Base-by-base conservation (phyloP, 768 basidiomycete species). In the Lyophyllum shimeji region DNA sequence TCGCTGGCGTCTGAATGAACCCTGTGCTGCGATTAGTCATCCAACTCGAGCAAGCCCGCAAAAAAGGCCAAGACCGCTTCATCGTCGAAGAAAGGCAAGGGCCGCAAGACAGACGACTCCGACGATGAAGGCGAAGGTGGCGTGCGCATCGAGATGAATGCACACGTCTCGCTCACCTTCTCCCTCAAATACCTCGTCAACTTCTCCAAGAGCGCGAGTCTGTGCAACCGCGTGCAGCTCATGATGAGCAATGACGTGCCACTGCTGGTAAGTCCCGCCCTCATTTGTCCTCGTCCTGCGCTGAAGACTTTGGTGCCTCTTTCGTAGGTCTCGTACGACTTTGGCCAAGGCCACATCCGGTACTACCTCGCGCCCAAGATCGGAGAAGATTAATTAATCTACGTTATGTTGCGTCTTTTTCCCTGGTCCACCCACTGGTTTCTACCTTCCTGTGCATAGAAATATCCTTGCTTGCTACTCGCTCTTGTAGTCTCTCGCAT, bases 341-440 rank as follows among this genome's bases (percentile, higher is more conserved):
- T 97, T 65, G 85, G 85, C 44, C 88, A 91, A 66, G 95, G 95
- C 1, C 79, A 82, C 63, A 92, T 98, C 69, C 84, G 89, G 58
- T 98, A 96, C 80, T 98, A 95, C 79, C 82, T 98, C 52, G 95
- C 95, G 43, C 95, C 95, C 21, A 98, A 98, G 78, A 95, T 95
- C 58, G 89, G 90, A 29, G 91, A 94, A 62, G 91, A 94, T 13
- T 60, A 91, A 94, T 13, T 60, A 53, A 25, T 37, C 13, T 21
- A 23, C 2, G n/a, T 34, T 50, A 31, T 15, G 17, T 8, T 18
- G 9, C 5, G 11, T 7, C 2, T 11, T 18, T 13, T 3, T 15
- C 40, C 39, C 34, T 20, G 17, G n/a, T 17, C 12, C 34, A 37
- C 4, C 34, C 34, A 21, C 44, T 29, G 29, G 25, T 20, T 12